Evolutionary conservation across 306 rosid species (phyloP).

Genomic region (Cotoneaster glaucophyllus): DNA sequence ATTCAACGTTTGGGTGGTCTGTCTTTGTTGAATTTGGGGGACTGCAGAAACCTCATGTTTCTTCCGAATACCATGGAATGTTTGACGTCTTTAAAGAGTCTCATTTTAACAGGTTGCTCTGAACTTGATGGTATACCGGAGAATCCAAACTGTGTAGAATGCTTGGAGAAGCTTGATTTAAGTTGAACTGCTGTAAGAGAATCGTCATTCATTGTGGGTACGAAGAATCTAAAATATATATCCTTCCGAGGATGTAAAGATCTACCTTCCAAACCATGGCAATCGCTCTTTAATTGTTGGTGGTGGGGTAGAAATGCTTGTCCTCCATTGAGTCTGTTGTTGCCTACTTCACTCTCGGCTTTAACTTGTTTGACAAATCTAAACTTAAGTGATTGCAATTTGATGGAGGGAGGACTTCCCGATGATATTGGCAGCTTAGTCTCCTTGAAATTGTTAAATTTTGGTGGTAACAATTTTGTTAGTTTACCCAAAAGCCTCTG

Average conservation of each 20-base stretch:
- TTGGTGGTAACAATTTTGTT: slow-evolving; percentile 12
- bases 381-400: slow-evolving; percentile 13
- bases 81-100: slow-evolving; percentile 10
- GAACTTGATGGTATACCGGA: slow-evolving; percentile 4
- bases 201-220: neutral
- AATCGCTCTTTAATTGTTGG: neutral
- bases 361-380: slow-evolving; percentile 8
- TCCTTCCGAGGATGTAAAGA: neutral
- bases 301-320: neutral
- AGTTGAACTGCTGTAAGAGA: slow-evolving; percentile 18
- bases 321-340: neutral
- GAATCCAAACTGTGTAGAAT: neutral
- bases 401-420: slow-evolving; percentile 13
- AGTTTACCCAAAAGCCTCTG: neutral
- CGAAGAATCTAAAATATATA: slow-evolving; percentile 6
- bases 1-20: slow-evolving; percentile 1
- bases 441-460: neutral
- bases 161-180: slow-evolving; percentile 15
- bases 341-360: neutral
- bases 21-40: neutral
- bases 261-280: neutral
- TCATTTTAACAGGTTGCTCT: slow-evolving; percentile 12
- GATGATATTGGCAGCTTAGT: slow-evolving; percentile 4
- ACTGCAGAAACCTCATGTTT: slow-evolving; percentile 2
- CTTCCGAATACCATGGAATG: slow-evolving; percentile 10